Evolutionary conservation across 1,139 yeast genomes (phyloP), one percentile per base, ranked within the genome.

Genomic region (Candida sp.): DNA sequence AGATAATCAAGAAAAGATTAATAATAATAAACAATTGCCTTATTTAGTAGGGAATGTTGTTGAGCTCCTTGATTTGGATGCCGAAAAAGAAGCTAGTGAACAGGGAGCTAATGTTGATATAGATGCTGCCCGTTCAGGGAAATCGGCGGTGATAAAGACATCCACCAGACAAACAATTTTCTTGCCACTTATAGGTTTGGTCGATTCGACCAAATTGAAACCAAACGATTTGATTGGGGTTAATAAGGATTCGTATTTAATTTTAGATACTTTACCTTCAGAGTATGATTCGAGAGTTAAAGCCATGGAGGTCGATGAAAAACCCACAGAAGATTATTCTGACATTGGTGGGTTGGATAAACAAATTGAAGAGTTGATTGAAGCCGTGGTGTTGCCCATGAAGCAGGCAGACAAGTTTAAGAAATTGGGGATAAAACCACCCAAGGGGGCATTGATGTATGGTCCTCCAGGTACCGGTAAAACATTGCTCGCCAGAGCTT

Each of bases 381-480:
- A 93, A 69, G 99, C 99, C 0, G 97, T 93, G 43, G 99, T 93
- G 25, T 77, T 93, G 49, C 99, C 99, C 34, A 90, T 93, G 98
- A 93, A 91, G 65, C 97, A 93, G 63, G 95, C 97, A 23, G 99
- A 95, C 43, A 93, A 93, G 69, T 95, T 93, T 72, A 87, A 87
- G 60, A 84, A 81, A 45, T 75, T 93, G 66, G 97, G 98, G 43
- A 90, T 93, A 57, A 91, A 88, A 64, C 95, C 99, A 5, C 99
- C 99, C 48, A 93, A 93, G 67, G 99, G 99, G 55, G 99, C 98
- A 0, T 75, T 93, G 48, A 93, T 93, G 99, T 93, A 93, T 64
- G 99, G 99, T 7, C 99, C 99, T 15, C 99, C 99, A 41, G 99
- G 99, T 60, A 93, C 99, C 1, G 99, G 99, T 65, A 93, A 93